phyloP scores from a whole-genome alignment of 2,329 filamentous ascomycete genomes.

The Thielaviopsis punctulata region DNA sequence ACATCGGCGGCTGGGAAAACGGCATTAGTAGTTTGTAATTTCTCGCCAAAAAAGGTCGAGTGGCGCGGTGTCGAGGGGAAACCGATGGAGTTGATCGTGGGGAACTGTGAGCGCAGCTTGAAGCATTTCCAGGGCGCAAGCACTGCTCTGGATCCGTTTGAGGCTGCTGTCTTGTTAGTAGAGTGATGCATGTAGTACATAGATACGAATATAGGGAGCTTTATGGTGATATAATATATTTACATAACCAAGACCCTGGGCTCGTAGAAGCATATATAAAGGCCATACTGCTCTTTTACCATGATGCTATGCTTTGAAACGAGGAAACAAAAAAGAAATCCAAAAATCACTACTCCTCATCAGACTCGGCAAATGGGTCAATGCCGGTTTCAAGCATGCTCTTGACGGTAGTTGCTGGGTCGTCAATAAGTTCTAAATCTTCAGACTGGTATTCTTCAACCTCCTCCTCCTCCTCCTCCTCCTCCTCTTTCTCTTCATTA shows the following conservation, averaged over 20 bases:
- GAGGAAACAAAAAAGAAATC: no score
- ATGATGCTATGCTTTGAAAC: no score
- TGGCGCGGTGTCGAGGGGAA: slow-evolving; percentile 17
- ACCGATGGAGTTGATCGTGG: slow-evolving; percentile 21
- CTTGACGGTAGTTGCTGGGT: background rate
- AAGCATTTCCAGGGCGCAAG: slow-evolving; percentile 16
- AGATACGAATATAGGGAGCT: background rate
- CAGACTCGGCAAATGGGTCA: background rate
- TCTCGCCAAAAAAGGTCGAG: slow-evolving; percentile 18
- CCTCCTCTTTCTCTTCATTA: slow-evolving; percentile 1
- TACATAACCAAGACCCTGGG: no score
- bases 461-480: background rate
- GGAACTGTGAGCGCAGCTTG: slow-evolving; percentile 17
- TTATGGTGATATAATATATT: no score
- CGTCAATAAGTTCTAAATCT: background rate
- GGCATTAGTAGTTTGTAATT: slow-evolving; percentile 24
- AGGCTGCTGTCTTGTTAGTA: slow-evolving; percentile 21
- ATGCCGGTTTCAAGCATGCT: background rate
- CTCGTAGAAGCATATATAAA: no score
- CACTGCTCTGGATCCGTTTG: slow-evolving; percentile 21
- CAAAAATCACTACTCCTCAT: background rate
- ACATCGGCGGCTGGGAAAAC: slow-evolving; percentile 17
- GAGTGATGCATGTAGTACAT: slow-evolving; percentile 2
- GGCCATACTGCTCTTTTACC: background rate
- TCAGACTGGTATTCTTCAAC: background rate